These are phyloP conservation scores for Microcyclospora tardicrescens DNA, from an alignment of 2,329 filamentous ascomycete genomes.

Conservation along the genomic window DNA sequence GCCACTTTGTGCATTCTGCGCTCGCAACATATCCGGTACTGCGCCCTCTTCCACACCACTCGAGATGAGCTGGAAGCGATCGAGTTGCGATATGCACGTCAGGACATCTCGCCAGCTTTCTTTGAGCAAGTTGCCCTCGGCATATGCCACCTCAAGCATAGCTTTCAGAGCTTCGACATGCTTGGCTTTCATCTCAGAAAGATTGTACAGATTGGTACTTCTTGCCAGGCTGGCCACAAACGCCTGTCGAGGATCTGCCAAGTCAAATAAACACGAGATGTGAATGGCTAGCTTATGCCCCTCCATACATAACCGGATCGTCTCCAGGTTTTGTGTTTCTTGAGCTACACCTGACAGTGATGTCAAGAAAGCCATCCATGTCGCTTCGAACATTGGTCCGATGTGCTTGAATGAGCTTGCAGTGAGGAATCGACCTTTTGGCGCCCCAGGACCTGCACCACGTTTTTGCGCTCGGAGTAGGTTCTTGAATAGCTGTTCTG, in stretches of 20 bases:
- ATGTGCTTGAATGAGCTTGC: conserved; percentile 91
- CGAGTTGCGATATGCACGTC: conserved; percentile 89
- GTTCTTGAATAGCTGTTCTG: conserved; percentile 81
- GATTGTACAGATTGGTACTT: conserved; percentile 89
- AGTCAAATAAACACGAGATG: conserved; percentile 84
- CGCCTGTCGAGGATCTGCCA: conserved; percentile 84
- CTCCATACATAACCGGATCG: conserved; percentile 84
- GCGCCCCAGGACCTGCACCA: conserved; percentile 32
- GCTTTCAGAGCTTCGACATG: conserved; percentile 91
- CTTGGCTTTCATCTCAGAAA: conserved; percentile 89
- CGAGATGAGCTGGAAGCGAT: conserved; percentile 86
- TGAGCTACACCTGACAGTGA: conserved; percentile 88
- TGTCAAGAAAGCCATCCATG: conserved; percentile 98
- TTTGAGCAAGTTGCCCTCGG: conserved; percentile 78
- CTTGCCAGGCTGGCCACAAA: conserved; percentile 89
- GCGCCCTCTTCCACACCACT: conserved; percentile 87
- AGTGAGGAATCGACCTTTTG: conserved; percentile 67
- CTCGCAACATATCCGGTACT: conserved; percentile 82
- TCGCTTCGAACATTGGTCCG: conserved; percentile 96
- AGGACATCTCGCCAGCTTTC: conserved; percentile 92
- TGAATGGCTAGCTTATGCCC: conserved; percentile 89
- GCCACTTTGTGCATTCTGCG: conserved; percentile 21
- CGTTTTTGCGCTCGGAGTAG: conserved; percentile 79
- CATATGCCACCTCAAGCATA: conserved; percentile 80
- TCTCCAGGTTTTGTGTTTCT: conserved; percentile 82